Evolutionary conservation across 2,329 filamentous ascomycete genomes (phyloP).

Genomic region (Ascosphaera aggregata): DNA sequence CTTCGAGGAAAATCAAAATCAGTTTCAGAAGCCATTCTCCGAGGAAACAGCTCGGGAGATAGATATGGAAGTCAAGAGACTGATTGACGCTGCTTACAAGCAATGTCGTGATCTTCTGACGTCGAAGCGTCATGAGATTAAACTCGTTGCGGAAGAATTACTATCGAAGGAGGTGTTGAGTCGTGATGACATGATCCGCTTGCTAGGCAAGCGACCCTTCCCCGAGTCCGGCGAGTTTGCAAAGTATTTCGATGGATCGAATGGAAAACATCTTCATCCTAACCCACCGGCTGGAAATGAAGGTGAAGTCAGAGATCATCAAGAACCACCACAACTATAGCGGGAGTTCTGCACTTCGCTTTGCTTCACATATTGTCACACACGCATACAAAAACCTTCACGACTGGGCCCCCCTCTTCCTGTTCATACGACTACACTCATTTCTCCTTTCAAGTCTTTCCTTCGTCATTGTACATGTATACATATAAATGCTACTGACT

Average conservation of each 20-base stretch:
- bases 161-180: conserved; percentile 76
- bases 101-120: conserved; percentile 65
- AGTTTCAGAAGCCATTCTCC: conserved; percentile 83
- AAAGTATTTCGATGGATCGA: conserved; percentile 60
- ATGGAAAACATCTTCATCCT: conserved; percentile 6
- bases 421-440: too few relatives aligned
- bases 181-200: conserved; percentile 73
- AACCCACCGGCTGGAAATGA: conserved; percentile 26
- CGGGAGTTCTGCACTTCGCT: too few relatives aligned
- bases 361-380: too few relatives aligned
- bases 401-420: too few relatives aligned
- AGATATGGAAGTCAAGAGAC: conserved; percentile 71
- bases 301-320: conserved; percentile 16
- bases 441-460: too few relatives aligned
- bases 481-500: too few relatives aligned
- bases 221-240: conserved; percentile 71
- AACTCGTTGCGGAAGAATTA: conserved; percentile 78
- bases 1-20: conserved; percentile 63
- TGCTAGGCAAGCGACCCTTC: conserved; percentile 67
- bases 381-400: too few relatives aligned
- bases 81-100: conserved; percentile 80
- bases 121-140: conserved; percentile 72
- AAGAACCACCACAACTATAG: conserved; percentile 3
- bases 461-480: too few relatives aligned
- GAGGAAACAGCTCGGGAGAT: conserved; percentile 85